Conservation (phyloP, 129 eudicot species). For the Helianthus annuus region DNA sequence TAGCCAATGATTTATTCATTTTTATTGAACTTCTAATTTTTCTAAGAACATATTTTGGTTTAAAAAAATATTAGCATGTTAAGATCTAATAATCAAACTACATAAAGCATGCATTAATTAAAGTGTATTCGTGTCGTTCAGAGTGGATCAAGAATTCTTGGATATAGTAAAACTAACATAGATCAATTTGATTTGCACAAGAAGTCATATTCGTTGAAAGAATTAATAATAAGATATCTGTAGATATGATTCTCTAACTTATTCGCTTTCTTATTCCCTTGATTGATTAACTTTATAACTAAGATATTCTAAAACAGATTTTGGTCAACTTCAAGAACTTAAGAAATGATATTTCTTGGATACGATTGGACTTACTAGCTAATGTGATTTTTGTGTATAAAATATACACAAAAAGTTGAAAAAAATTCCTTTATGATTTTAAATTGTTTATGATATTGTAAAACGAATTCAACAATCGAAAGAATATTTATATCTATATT, state of each 20-base stretch:
- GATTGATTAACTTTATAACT: constrained; percentile 1
- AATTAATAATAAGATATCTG: constrained; percentile 35
- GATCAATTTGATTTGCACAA: constrained; percentile 19
- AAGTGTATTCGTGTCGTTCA: constrained; percentile 8
- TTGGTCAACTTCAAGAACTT: constrained; percentile 34
- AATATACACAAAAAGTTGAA: no score
- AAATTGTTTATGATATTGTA: neutral
- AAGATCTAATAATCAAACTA: neutral
- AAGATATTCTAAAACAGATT: constrained; percentile 11
- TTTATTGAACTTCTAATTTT: constrained; percentile 11
- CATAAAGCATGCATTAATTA: neutral
- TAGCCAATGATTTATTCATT: neutral
- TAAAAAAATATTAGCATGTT: neutral
- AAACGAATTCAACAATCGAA: neutral
- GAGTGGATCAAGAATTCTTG: constrained; percentile 18
- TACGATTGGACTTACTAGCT: constrained; percentile 21
- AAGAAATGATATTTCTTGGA: constrained; percentile 21
- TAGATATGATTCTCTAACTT: constrained; percentile 37
- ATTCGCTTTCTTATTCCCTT: constrained; percentile 11
- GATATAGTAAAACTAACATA: neutral
- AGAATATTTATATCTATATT: neutral
- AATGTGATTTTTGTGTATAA: neutral
- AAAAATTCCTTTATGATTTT: no score
- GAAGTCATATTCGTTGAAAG: constrained; percentile 19
- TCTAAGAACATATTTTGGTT: constrained; percentile 6